A percentile compares a stretch with the other conserved stretches of the same genome.
These are phyloP conservation scores for Phoma herbarum DNA, from an alignment of 2,329 filamentous ascomycete species.

Conservation along the genomic window DNA sequence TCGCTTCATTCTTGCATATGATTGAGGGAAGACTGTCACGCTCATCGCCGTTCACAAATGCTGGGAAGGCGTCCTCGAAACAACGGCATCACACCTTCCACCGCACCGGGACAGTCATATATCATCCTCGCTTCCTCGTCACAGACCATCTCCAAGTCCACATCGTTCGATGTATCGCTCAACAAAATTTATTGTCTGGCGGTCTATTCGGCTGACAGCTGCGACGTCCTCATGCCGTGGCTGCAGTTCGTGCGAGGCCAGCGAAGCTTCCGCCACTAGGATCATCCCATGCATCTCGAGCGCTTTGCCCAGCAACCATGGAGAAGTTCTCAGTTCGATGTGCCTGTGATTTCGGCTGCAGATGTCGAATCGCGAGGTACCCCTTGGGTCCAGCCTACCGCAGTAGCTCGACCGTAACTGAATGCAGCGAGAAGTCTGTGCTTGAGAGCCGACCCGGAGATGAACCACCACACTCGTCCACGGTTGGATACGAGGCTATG, in stretches of 20 bases:
- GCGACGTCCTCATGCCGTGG: constrained; percentile 7
- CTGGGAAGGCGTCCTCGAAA: neutral
- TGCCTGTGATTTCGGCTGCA: constrained; percentile 2
- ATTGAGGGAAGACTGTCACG: neutral
- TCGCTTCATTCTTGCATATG: neutral
- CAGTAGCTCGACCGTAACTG: neutral
- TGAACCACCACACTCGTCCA: constrained; percentile 4
- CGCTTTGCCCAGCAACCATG: neutral
- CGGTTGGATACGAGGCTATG: neutral
- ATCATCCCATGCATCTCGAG: neutral
- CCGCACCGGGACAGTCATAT: neutral
- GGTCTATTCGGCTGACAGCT: neutral
- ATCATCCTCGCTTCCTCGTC: neutral
- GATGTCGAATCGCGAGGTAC: neutral
- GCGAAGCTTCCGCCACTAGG: neutral
- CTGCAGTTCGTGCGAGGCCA: constrained; percentile 12
- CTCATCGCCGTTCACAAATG: neutral
- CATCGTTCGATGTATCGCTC: neutral
- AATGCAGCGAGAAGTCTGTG: constrained; percentile 4
- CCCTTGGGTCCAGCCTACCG: neutral
- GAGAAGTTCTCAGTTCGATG: neutral
- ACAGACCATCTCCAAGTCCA: neutral
- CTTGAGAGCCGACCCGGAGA: constrained; percentile 12
- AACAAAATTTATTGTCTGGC: neutral
- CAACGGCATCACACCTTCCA: neutral